These are phyloP conservation scores for Candida pseudoglaebosa DNA, from an alignment of 805 yeast genomes.

Conservation along the genomic window DNA sequence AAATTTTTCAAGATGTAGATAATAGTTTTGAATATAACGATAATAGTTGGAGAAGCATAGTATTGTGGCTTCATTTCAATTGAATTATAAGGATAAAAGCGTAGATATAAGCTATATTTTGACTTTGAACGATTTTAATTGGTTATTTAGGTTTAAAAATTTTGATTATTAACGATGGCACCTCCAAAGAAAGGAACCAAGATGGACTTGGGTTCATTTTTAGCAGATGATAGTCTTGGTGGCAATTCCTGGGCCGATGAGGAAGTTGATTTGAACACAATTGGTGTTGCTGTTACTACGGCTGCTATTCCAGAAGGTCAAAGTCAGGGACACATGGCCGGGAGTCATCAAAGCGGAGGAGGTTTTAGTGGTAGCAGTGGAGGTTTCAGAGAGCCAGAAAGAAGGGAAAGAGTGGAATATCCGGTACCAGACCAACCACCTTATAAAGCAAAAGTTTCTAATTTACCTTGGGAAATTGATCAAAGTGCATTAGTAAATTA, in stretches of 20 bases:
- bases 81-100: background rate
- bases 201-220: slow-evolving; percentile 85
- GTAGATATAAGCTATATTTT: background rate
- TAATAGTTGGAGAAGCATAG: background rate
- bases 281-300: slow-evolving; percentile 45
- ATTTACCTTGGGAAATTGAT: slow-evolving; percentile 75
- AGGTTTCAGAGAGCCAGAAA: slow-evolving; percentile 12
- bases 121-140: background rate
- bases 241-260: slow-evolving; percentile 86
- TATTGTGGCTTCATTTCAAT: background rate
- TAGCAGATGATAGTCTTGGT: slow-evolving; percentile 70
- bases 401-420: slow-evolving; percentile 58
- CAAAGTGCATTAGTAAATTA: slow-evolving; percentile 63
- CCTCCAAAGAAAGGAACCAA: slow-evolving; percentile 58
- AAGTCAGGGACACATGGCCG: background rate
- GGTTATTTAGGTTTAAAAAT: background rate
- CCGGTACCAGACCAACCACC: slow-evolving; percentile 94
- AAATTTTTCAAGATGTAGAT: background rate
- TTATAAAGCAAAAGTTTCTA: slow-evolving; percentile 81
- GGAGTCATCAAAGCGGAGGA: slow-evolving; percentile 31
- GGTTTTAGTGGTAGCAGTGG: background rate
- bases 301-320: slow-evolving; percentile 14
- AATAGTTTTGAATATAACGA: background rate
- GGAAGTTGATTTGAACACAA: slow-evolving; percentile 64
- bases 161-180: slow-evolving; percentile 19